Percentiles rank a stretch among this genome's conserved stretches.
phyloP scores from a whole-genome alignment of 345 rosid species.

The Heritiera littoralis region DNA sequence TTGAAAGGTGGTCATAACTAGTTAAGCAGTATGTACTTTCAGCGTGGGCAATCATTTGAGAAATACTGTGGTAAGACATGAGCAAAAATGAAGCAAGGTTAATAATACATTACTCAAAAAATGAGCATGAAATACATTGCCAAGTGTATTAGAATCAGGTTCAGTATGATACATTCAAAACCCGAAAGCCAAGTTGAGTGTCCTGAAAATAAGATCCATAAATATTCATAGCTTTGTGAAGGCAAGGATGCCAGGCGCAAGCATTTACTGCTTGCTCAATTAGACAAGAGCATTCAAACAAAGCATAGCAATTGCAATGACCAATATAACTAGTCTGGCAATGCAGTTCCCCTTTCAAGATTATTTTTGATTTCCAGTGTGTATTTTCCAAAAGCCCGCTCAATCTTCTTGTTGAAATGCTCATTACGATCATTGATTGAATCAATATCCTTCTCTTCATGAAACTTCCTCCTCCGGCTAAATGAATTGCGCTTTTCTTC shows the following conservation, averaged over 20 bases:
- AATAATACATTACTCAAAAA: background rate
- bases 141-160: background rate
- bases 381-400: slow-evolving; percentile 92
- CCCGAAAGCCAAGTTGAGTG: background rate
- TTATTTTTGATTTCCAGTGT: slow-evolving; percentile 93
- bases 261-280: background rate
- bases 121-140: background rate
- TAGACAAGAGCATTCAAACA: slow-evolving; percentile 3
- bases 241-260: background rate
- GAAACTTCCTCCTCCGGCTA: slow-evolving; percentile 85
- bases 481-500: slow-evolving; percentile 73
- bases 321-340: slow-evolving; percentile 68
- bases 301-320: slow-evolving; percentile 14
- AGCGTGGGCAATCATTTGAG: background rate
- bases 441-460: slow-evolving; percentile 90
- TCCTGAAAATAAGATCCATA: background rate
- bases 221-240: background rate
- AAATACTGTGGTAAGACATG: background rate
- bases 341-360: slow-evolving; percentile 96
- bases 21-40: background rate
- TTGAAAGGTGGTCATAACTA: background rate
- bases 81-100: background rate
- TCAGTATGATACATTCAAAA: background rate
- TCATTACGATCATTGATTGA: slow-evolving; percentile 97
- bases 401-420: slow-evolving; percentile 98